phyloP scores from a whole-genome alignment of 352 stramenopile species.

The Thalassiosira ordinaria region DNA sequence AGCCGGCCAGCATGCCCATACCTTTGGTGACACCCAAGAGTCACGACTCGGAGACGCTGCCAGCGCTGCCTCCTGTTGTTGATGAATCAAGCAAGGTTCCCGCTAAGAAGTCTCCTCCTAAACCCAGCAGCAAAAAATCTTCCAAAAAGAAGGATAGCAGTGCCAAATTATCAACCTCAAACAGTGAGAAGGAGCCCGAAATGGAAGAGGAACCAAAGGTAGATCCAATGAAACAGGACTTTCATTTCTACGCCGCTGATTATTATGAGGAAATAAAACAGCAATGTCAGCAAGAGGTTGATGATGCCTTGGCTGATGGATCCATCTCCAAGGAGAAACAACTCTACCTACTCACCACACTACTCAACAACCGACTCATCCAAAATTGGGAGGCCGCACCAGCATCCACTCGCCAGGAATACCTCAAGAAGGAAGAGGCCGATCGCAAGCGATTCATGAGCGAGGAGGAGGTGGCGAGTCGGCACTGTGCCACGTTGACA shows the following conservation, averaged over 20 bases:
- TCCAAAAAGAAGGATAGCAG: conserved; percentile 37
- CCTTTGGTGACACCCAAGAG: conserved; percentile 19
- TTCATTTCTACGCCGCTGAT: conserved; percentile 81
- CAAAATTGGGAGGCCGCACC: conserved; percentile 68
- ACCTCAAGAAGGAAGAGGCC: conserved; percentile 74
- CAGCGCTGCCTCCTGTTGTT: conserved; percentile 4
- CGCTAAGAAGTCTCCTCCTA: conserved; percentile 9
- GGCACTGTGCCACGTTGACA: conserved; percentile 83
- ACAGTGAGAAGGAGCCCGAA: conserved; percentile 21
- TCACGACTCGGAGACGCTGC: conserved; percentile 31
- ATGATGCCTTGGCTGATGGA: conserved; percentile 15
- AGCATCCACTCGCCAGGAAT: conserved; percentile 53
- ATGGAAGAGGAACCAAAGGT: conserved; percentile 54
- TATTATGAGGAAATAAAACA: conserved; percentile 47
- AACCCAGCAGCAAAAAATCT: background rate
- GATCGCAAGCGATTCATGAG: conserved; percentile 80
- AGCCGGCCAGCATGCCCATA: conserved; percentile 8
- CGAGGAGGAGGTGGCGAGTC: conserved; percentile 84
- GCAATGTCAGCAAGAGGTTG: conserved; percentile 53
- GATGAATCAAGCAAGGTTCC: background rate
- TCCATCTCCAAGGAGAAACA: conserved; percentile 40
- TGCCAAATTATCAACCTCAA: conserved; percentile 17
- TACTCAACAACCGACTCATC: conserved; percentile 77
- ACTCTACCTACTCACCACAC: conserved; percentile 66
- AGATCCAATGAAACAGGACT: conserved; percentile 82